Conservation (phyloP, 345 rosid genomes). For the rapeseed (Brassica napus) region Da-Ae NC_063442.1:42965501-42966000, state of each 20-base stretch:
- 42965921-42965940: not conserved
- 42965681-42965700: constrained; percentile 6
- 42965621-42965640: constrained; percentile 98
- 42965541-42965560: not conserved
- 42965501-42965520: not conserved
- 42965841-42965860: constrained; percentile 2
- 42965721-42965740: constrained; percentile 20
- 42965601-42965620: constrained; percentile 71
- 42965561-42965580: not conserved
- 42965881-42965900: constrained; percentile 1
- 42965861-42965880: constrained; percentile 9
- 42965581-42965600: not conserved
- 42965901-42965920: not conserved
- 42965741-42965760: constrained; percentile 96
- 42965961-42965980: constrained; percentile 5
- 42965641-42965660: constrained; percentile 95
- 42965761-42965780: constrained; percentile 98
- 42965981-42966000: constrained; percentile 4
- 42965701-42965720: not conserved
- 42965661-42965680: no score
- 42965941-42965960: constrained; percentile 1
- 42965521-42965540: not conserved
- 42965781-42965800: constrained; percentile 99
- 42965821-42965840: constrained; percentile 43
- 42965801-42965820: constrained; percentile 95